A percentile compares a stretch with the other conserved stretches of the same genome.
These are phyloP conservation scores for Lathyrus tuberosus DNA, from an alignment of 306 rosid species.

Conservation along the genomic window DNA sequence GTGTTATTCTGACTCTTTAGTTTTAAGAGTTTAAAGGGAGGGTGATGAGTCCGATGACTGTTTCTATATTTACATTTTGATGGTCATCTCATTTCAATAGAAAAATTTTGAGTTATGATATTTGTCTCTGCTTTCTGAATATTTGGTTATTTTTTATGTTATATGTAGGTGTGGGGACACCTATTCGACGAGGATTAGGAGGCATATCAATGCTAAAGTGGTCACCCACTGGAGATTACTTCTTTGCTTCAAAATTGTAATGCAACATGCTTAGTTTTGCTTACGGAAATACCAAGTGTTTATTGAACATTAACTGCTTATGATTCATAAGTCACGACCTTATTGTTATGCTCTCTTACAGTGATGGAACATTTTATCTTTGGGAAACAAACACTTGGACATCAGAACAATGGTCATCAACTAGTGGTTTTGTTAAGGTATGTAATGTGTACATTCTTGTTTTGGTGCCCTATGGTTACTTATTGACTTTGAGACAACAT, in stretches of 20 bases:
- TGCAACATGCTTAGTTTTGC: slow-evolving; percentile 14
- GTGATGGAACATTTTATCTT: slow-evolving; percentile 95
- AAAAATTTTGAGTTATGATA: not conserved
- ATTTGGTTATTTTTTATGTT: slow-evolving; percentile 21
- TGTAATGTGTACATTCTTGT: slow-evolving; percentile 30
- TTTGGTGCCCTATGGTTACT: slow-evolving; percentile 18
- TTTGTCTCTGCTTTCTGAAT: slow-evolving; percentile 18
- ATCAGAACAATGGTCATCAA: slow-evolving; percentile 89
- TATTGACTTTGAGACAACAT: slow-evolving; percentile 8
- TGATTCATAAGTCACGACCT: slow-evolving; percentile 36
- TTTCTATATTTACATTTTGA: slow-evolving; percentile 2
- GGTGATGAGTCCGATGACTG: slow-evolving; percentile 2
- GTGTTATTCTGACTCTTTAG: slow-evolving; percentile 17
- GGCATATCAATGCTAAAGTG: slow-evolving; percentile 91
- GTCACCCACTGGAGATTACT: slow-evolving; percentile 97
- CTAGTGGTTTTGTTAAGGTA: slow-evolving; percentile 92
- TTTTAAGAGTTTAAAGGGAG: slow-evolving; percentile 9
- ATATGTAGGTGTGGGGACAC: slow-evolving; percentile 77
- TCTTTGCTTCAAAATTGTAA: slow-evolving; percentile 90
- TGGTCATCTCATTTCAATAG: slow-evolving; percentile 1
- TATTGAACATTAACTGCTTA: slow-evolving; percentile 26
- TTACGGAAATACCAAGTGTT: slow-evolving; percentile 13
- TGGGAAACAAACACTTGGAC: slow-evolving; percentile 99
- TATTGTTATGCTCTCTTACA: slow-evolving; percentile 40
- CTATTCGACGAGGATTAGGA: slow-evolving; percentile 91